A percentile compares a stretch with the other conserved stretches of the same genome.
Evolutionary conservation across 768 basidiomycete species (phyloP).

Genomic region (Lentinula guzmanii): DNA sequence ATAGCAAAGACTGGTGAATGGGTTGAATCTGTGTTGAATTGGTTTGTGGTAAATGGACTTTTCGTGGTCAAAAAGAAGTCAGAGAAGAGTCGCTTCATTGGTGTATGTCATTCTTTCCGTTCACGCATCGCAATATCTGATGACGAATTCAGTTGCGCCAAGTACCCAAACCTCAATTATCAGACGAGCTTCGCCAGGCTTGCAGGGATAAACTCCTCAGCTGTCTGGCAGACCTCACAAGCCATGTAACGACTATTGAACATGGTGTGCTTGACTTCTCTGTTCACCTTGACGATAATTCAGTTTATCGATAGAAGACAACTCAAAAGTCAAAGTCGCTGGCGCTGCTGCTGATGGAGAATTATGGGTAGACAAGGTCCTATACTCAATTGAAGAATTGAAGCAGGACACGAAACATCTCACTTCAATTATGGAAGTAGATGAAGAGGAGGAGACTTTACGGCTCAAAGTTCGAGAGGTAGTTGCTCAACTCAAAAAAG

Average conservation of each 20-base stretch:
- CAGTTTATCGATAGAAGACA: constrained; percentile 18
- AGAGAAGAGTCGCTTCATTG: constrained; percentile 47
- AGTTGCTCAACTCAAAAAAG: constrained; percentile 38
- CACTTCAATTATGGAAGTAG: constrained; percentile 39
- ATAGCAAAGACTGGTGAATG: constrained; percentile 79
- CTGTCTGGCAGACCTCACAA: constrained; percentile 69
- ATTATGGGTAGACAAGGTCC: constrained; percentile 71
- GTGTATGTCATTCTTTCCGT: constrained; percentile 41
- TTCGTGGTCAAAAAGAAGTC: constrained; percentile 72
- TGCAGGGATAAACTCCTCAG: constrained; percentile 69
- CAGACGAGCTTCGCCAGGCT: constrained; percentile 59
- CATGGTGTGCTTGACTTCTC: not conserved
- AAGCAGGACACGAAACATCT: constrained; percentile 71
- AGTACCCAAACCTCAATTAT: constrained; percentile 61
- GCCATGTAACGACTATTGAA: constrained; percentile 50
- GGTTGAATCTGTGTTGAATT: constrained; percentile 71
- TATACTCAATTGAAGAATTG: constrained; percentile 48
- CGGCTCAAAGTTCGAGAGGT: constrained; percentile 38
- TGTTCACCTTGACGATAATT: not conserved
- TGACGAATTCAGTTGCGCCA: constrained; percentile 47
- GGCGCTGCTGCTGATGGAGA: constrained; percentile 67
- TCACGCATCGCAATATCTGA: not conserved
- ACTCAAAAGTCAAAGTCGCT: constrained; percentile 48
- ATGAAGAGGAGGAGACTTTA: constrained; percentile 48
- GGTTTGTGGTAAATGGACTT: constrained; percentile 76